Base-by-base conservation (phyloP, 1,284 basidiomycete species). In the Golubevia sp. region DNA sequence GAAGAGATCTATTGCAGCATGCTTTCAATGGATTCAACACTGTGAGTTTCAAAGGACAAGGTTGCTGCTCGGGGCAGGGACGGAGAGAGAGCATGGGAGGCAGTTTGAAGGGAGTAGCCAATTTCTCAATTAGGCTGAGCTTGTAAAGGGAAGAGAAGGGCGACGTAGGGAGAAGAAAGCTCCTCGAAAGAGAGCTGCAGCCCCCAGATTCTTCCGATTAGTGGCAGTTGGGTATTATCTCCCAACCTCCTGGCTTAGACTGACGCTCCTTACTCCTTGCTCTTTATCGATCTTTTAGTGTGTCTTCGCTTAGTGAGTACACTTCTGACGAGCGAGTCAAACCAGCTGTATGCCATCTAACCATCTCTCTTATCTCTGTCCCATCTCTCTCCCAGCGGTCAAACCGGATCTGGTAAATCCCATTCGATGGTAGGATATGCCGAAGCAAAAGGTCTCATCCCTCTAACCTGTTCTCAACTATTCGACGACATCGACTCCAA, bases 1-100 rank as follows among this genome's bases (percentile, higher is more conserved):
- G 97, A 53, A 91, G 92, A 84, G 96, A 98, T 78, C 86, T 99
- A 58, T 87, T 99, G 74, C 92, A 98, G 83, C 95, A 98, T 84
- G 91, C 92, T 52, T 98, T 98, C 86, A 87, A 92, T 55, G 97
- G 96, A 24, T 99, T 97, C 86, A 98, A 99, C 87, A 93, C 94
- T 96, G 93, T 97, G 86, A 88, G 94, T 91, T 20, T 15, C 20
- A 18, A 15, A 24, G n/a, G 55, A 1, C 13, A 20, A 58, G 60
- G 30, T 1, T 18, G 51, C 15, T 26, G 24, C 44, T 51, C 59
- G 8, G 1, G 57, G 23, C 2, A 4, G 55, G 7, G 44, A 11
- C 15, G 6, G 18, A 7, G 5, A 8, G 49, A 50, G 23, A 58
- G n/a, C n/a, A n/a, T n/a, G n/a, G n/a, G n/a, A n/a, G n/a, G n/a